A percentile compares a stretch with the other conserved stretches of the same genome.
Evolutionary conservation across 345 rosid genomes (phyloP).

Genomic region (Ricinus communis): DNA sequence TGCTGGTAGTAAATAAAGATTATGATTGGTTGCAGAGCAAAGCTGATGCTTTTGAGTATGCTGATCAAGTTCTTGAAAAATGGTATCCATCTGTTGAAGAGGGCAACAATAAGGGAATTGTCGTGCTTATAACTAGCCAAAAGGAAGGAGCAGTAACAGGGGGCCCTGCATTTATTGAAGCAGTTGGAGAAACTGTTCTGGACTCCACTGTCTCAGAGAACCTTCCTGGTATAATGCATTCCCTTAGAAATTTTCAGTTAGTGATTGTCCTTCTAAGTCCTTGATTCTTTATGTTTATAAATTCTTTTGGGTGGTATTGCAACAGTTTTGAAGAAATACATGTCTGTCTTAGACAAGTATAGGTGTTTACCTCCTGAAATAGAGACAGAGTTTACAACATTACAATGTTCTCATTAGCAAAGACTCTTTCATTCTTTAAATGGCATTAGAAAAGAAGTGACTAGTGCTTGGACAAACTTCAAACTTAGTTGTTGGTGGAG

Average conservation of each 20-base stretch:
- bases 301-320: neutral
- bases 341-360: too few species aligned
- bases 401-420: too few species aligned
- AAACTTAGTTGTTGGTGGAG: too few species aligned
- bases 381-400: too few species aligned
- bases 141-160: conserved; percentile 97
- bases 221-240: conserved; percentile 68
- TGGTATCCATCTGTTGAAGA: conserved; percentile 94
- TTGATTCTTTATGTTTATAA: neutral
- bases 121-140: conserved; percentile 86
- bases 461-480: too few species aligned
- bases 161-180: conserved; percentile 89
- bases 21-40: conserved; percentile 65
- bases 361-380: neutral
- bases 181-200: conserved; percentile 79
- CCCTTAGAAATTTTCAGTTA: neutral
- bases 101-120: conserved; percentile 87
- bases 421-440: too few species aligned
- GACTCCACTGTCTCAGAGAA: conserved; percentile 91
- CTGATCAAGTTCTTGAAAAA: conserved; percentile 88
- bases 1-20: conserved; percentile 13
- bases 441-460: too few species aligned
- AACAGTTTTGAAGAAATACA: too few species aligned
- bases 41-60: conserved; percentile 99
- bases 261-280: neutral